Evolutionary conservation across 1,284 basidiomycete species (phyloP), one percentile per base, ranked within the genome.

Genomic region (Malassezia furfur): DNA sequence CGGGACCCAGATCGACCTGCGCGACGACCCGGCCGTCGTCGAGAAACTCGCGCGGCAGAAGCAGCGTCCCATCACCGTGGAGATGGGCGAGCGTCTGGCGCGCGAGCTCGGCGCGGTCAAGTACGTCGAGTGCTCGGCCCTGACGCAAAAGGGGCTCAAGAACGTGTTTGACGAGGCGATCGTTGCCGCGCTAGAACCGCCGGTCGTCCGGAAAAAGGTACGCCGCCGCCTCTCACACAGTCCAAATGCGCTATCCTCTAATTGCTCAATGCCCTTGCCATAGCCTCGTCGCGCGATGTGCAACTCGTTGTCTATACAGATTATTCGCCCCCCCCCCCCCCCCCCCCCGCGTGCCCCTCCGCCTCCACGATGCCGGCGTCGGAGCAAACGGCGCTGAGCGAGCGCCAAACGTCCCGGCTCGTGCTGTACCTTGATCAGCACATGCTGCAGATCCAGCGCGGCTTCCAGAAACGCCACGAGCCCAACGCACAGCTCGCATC

Each of bases 131-230:
- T 98, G 94, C 79, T 96, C 91, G 56, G 94, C 93, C 48, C 79
- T 98, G 78, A 98, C 94, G 66, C 93, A 98, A 82, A 91, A 91
- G 81, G 93, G 94, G 8, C 79, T 99, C 77, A 98, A 98, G 86
- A 96, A 96, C 77, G 93, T 99, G 59, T 99, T 99, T 77, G 93
- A 98, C 77, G 94, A 98, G 85, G 93, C 93, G 55, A 96, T 98
- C 75, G 93, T 96, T 62, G 93, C 93, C 62, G 94, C 91, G 21
- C 83, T 98, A 65, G 93, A 96, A 77, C 93, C 93, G 58, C 93
- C 93, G 61, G 85, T 93, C 64, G 80, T 86, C 70, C 90, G 71
- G 82, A 86, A 84, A 79, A 84, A 79, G 79, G 82, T 62, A 31
- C n/a, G 61, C 51, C 1, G 11, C 4, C n/a, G 2, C 25, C 14